Evolutionary conservation across 805 yeast genomes (phyloP).

Genomic region (Hanseniaspora singularis): DNA sequence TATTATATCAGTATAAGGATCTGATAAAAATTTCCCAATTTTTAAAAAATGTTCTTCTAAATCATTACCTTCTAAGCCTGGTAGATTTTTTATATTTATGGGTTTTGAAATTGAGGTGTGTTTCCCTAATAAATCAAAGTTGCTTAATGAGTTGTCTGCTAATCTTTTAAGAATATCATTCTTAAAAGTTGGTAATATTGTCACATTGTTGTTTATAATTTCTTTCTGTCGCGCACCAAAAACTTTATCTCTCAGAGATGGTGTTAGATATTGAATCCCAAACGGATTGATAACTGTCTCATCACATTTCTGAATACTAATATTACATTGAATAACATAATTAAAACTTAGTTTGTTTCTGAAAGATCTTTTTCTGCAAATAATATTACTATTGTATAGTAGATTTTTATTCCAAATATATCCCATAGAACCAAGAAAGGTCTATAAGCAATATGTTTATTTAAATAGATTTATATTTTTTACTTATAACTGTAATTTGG

Average conservation of each 20-base stretch:
- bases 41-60: slow-evolving; percentile 78
- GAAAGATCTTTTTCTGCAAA: no score
- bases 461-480: no score
- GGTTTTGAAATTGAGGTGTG: slow-evolving; percentile 53
- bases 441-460: no score
- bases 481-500: no score
- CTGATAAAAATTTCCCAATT: slow-evolving; percentile 47
- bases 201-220: slow-evolving; percentile 21
- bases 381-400: no score
- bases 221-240: slow-evolving; percentile 32
- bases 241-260: slow-evolving; percentile 44
- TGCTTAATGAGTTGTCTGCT: slow-evolving; percentile 47
- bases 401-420: no score
- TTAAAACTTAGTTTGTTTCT: no score
- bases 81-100: slow-evolving; percentile 43
- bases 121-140: slow-evolving; percentile 64
- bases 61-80: slow-evolving; percentile 56
- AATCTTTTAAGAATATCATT: slow-evolving; percentile 25
- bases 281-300: slow-evolving; percentile 43
- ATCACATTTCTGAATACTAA: no score
- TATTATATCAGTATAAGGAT: slow-evolving; percentile 36
- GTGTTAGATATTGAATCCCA: slow-evolving; percentile 68
- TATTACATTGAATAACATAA: no score
- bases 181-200: slow-evolving; percentile 27
- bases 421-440: no score